A percentile compares a stretch with the other conserved stretches of the same genome.
Conservation (phyloP, 208 protist species). For the Leishmania mexicana region DNA sequence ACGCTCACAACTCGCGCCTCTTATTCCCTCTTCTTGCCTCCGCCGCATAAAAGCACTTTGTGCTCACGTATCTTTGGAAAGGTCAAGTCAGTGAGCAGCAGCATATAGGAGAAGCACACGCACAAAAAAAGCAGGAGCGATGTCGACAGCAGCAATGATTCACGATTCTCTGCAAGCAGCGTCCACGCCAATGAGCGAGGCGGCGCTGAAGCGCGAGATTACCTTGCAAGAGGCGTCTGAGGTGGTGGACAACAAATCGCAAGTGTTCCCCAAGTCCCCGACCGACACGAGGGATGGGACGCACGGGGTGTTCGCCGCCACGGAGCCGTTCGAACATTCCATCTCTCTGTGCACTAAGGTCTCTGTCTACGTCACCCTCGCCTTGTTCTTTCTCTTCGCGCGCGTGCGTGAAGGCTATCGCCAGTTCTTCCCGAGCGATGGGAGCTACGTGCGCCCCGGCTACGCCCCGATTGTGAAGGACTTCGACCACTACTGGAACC, state of each 20-base stretch:
- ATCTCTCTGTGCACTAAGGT: conserved; percentile 41
- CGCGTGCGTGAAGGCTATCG: conserved; percentile 60
- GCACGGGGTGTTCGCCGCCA: conserved; percentile 14
- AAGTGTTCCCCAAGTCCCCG: conserved; percentile 21
- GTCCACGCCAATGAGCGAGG: conserved; percentile 19
- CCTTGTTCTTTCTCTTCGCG: conserved; percentile 55
- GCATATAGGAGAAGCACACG: background rate
- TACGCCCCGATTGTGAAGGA: conserved; percentile 96
- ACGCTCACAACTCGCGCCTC: background rate
- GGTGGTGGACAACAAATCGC: conserved; percentile 33
- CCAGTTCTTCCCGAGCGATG: conserved; percentile 43
- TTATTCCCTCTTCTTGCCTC: conserved; percentile 1
- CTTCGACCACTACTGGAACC: conserved; percentile 96
- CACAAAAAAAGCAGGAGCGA: background rate
- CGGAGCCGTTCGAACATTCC: conserved; percentile 38
- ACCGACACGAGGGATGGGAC: background rate
- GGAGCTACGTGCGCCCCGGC: conserved; percentile 46
- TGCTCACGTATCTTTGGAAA: background rate
- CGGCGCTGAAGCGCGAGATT: conserved; percentile 26
- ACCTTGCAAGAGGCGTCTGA: conserved; percentile 21
- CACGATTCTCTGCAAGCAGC: conserved; percentile 16
- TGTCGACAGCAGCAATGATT: conserved; percentile 21
- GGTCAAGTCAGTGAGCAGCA: background rate
- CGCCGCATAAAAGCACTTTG: background rate
- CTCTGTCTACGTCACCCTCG: conserved; percentile 67